Evolutionary conservation across 2,329 filamentous ascomycete genomes (phyloP).

Genomic region (Helminthosporium solani): DNA sequence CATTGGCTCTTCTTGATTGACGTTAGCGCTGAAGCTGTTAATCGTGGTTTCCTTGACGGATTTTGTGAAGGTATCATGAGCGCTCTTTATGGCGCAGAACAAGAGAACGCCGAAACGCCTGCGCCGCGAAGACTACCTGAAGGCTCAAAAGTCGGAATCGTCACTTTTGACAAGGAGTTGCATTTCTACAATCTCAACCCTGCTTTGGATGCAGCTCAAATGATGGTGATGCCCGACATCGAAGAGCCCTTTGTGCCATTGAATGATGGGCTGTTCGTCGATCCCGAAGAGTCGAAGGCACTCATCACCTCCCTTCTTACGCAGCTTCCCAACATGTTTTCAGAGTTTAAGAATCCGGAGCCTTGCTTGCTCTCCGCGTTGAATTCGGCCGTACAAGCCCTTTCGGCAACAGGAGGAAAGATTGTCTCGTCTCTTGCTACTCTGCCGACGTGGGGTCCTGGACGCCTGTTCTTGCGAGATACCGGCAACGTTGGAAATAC

Average conservation of each 20-base stretch:
- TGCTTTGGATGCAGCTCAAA: conserved; percentile 81
- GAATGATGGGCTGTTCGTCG: conserved; percentile 89
- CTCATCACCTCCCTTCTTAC: conserved; percentile 87
- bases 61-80: conserved; percentile 86
- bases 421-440: conserved; percentile 83
- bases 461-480: conserved; percentile 80
- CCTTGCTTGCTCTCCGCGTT: conserved; percentile 82
- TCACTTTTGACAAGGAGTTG: conserved; percentile 94
- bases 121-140: conserved; percentile 62
- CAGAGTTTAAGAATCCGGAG: conserved; percentile 84
- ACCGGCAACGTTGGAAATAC: conserved; percentile 78
- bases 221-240: conserved; percentile 97
- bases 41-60: conserved; percentile 85
- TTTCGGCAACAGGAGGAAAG: conserved; percentile 87
- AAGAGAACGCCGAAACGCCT: conserved; percentile 50
- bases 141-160: conserved; percentile 86
- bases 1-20: conserved; percentile 91
- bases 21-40: conserved; percentile 86
- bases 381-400: conserved; percentile 77
- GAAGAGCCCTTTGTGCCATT: conserved; percentile 95
- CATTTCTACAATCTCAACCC: conserved; percentile 96
- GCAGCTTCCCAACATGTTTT: conserved; percentile 82
- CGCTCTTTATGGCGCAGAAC: conserved; percentile 73
- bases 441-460: conserved; percentile 90
- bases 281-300: conserved; percentile 83